A percentile compares a stretch with the other conserved stretches of the same genome.
Conservation (phyloP, 805 yeast genomes). For the Lipomyces lipofer region DNA sequence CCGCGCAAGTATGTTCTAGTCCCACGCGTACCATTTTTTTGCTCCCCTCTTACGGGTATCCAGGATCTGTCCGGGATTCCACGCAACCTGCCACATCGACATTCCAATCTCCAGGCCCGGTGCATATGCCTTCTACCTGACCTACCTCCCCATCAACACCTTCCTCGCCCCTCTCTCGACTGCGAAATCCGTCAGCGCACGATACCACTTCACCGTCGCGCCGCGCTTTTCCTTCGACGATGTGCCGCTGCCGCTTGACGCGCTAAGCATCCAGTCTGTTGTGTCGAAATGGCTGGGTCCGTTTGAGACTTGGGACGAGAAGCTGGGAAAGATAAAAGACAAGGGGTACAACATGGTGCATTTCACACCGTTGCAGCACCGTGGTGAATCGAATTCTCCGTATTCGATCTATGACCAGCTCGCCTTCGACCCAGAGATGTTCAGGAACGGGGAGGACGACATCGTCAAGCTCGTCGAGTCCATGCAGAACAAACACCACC, state of each 20-base stretch:
- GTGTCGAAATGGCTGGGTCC: constrained; percentile 91
- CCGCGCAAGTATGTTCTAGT: constrained; percentile 43
- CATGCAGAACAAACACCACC: constrained; percentile 55
- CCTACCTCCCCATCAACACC: constrained; percentile 47
- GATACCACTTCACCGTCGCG: constrained; percentile 70
- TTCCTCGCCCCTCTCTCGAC: constrained; percentile 31
- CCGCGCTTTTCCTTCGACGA: constrained; percentile 65
- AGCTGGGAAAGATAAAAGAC: constrained; percentile 58
- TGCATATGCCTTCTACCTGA: constrained; percentile 69
- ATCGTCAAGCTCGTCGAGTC: constrained; percentile 53
- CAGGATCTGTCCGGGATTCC: constrained; percentile 53
- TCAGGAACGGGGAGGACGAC: constrained; percentile 54
- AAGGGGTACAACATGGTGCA: constrained; percentile 96
- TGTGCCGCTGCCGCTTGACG: constrained; percentile 65
- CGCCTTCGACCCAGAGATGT: constrained; percentile 65
- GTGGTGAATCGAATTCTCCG: constrained; percentile 92
- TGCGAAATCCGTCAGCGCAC: constrained; percentile 50
- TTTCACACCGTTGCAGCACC: constrained; percentile 86
- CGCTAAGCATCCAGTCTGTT: constrained; percentile 79
- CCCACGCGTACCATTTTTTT: neutral
- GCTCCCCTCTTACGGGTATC: neutral
- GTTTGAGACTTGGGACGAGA: constrained; percentile 60
- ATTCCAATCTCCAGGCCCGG: constrained; percentile 73
- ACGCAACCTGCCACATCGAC: constrained; percentile 60
- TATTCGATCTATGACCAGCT: constrained; percentile 89